phyloP scores from a whole-genome alignment of 129 eudicot genomes.

The Sambucus nigra region DNA sequence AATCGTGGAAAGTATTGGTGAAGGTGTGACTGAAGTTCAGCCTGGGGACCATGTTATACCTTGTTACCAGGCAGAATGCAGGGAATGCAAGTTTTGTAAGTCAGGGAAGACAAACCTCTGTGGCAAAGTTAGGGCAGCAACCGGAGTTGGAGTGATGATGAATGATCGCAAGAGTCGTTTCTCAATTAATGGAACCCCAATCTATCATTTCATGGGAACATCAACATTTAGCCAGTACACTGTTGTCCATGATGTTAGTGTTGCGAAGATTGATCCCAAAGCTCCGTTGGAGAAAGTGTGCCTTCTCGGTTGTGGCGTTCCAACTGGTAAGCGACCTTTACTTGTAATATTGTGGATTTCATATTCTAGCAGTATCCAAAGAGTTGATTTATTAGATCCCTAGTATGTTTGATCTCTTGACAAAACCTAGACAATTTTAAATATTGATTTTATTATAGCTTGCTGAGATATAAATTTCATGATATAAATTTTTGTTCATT shows the following conservation, averaged over 20 bases:
- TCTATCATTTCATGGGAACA: conserved; percentile 98
- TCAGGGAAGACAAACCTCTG: conserved; percentile 99
- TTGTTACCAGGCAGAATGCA: conserved; percentile 99
- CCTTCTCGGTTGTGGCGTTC: no score
- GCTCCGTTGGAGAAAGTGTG: conserved; percentile 91
- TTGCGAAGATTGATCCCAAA: conserved; percentile 82
- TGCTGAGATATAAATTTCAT: neutral
- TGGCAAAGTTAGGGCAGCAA: conserved; percentile 96
- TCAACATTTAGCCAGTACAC: conserved; percentile 98
- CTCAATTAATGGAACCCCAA: conserved; percentile 83
- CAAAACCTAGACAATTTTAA: neutral
- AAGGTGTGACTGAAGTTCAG: conserved; percentile 95
- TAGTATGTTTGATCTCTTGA: neutral
- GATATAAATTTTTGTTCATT: neutral
- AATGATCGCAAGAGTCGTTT: conserved; percentile 90
- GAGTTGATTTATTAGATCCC: neutral
- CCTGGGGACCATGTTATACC: conserved; percentile 99
- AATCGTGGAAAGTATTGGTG: conserved; percentile 98
- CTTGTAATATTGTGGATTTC: neutral
- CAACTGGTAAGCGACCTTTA: no score
- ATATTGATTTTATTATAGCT: neutral
- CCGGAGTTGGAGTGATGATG: conserved; percentile 99
- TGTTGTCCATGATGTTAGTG: conserved; percentile 97
- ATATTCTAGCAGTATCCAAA: neutral
- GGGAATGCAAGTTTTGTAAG: conserved; percentile 91